Evolutionary conservation across 768 basidiomycete genomes (phyloP).

Genomic region (Termitomyces sp.): DNA sequence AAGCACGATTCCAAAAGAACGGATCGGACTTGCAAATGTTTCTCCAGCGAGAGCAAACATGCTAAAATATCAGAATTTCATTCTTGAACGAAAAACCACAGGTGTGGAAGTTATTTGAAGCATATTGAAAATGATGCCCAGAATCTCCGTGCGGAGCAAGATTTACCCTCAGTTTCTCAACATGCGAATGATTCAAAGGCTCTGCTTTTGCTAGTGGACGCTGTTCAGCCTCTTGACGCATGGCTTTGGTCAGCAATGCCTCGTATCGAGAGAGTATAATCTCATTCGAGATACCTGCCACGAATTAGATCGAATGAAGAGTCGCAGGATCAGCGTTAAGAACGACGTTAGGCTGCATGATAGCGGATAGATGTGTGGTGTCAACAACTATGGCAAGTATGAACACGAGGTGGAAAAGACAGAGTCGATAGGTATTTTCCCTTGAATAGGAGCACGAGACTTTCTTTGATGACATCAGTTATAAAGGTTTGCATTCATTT

Average conservation of each 20-base stretch:
- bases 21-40: not conserved
- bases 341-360: too few relatives aligned
- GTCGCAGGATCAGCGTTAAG: too few relatives aligned
- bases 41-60: not conserved
- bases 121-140: not conserved
- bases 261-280: not conserved
- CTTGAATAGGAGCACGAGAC: too few relatives aligned
- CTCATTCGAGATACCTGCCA: not conserved
- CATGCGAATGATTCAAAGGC: not conserved
- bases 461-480: too few relatives aligned
- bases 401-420: too few relatives aligned
- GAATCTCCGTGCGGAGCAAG: not conserved
- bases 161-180: not conserved
- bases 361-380: too few relatives aligned
- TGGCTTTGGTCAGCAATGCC: not conserved
- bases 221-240: not conserved
- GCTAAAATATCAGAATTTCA: not conserved
- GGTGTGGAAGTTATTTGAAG: not conserved
- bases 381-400: too few relatives aligned
- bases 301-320: not conserved
- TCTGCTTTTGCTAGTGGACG: not conserved
- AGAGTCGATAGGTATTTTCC: too few relatives aligned
- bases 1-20: not conserved
- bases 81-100: not conserved
- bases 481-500: too few relatives aligned